A percentile compares a stretch with the other conserved stretches of the same genome.
phyloP scores from a whole-genome alignment of 2,329 filamentous ascomycete genomes.

The Coniochaeta sp. region DNA sequence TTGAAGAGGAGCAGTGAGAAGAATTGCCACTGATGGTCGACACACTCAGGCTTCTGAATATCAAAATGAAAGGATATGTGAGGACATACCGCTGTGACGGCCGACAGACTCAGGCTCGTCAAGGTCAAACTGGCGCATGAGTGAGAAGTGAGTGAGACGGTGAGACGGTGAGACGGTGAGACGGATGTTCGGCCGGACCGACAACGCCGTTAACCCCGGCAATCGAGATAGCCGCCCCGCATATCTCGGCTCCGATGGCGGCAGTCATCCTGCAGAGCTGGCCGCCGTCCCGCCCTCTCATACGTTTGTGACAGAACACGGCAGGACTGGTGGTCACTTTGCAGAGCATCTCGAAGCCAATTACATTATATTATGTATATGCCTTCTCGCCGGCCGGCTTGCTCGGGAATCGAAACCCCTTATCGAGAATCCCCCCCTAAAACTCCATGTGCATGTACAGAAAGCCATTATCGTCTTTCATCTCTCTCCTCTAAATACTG shows the following conservation, averaged over 20 bases:
- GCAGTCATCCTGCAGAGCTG: not conserved
- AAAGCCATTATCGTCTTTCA: not conserved
- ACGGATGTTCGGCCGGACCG: not conserved
- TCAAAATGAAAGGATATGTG: no score
- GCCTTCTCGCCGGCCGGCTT: not conserved
- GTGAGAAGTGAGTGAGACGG: no score
- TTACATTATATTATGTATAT: not conserved
- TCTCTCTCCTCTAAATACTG: not conserved
- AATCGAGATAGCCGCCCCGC: not conserved
- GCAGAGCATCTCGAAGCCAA: not conserved
- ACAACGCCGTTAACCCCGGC: not conserved
- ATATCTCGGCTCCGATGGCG: not conserved
- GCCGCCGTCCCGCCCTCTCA: no score
- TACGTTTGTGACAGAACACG: no score
- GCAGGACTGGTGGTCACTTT: not conserved
- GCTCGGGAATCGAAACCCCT: not conserved
- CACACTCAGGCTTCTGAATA: no score
- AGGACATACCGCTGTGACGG: no score
- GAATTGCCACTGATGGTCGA: no score
- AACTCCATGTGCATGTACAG: not conserved
- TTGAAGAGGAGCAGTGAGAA: no score
- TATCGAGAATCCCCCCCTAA: not conserved
- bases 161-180: not conserved
- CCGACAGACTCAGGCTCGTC: no score
- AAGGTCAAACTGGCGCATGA: no score